A percentile compares a stretch with the other conserved stretches of the same genome.
Evolutionary conservation across 1,284 basidiomycete genomes (phyloP).

Genomic region (Peniophora sp.): DNA sequence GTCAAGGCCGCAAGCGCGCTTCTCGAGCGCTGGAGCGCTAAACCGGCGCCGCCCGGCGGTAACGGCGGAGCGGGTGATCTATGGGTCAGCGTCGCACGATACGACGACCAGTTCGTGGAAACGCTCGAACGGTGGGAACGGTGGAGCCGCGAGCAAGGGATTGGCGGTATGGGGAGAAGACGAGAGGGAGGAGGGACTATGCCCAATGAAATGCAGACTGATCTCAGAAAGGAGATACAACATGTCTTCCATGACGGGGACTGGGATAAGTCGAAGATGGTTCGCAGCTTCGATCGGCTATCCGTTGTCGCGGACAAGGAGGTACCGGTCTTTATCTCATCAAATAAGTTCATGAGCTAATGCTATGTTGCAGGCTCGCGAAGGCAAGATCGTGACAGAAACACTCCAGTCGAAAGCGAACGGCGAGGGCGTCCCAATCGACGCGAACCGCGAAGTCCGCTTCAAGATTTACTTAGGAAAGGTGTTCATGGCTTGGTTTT

Average conservation of each 20-base stretch:
- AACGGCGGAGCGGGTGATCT: constrained; percentile 33
- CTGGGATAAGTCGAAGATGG: constrained; percentile 75
- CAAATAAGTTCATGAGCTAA: constrained; percentile 9
- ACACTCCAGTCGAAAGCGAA: constrained; percentile 12
- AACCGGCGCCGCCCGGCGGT: constrained; percentile 14
- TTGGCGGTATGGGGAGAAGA: constrained; percentile 30
- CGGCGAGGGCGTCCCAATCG: constrained; percentile 48
- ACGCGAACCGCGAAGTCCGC: constrained; percentile 67
- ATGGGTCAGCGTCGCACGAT: constrained; percentile 73
- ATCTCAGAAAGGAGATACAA: constrained; percentile 26
- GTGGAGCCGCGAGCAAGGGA: constrained; percentile 33
- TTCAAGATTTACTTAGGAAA: constrained; percentile 73
- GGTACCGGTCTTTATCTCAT: constrained; percentile 7
- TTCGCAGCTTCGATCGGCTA: constrained; percentile 62
- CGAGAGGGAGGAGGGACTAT: constrained; percentile 27
- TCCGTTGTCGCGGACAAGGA: constrained; percentile 28
- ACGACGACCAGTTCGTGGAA: constrained; percentile 61
- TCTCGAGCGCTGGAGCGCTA: constrained; percentile 35
- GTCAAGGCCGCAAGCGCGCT: constrained; percentile 49
- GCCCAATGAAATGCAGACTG: neutral
- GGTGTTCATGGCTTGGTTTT: constrained; percentile 76
- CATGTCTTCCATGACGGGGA: constrained; percentile 42
- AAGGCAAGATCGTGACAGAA: constrained; percentile 30
- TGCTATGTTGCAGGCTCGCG: constrained; percentile 18
- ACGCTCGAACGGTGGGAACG: constrained; percentile 54